Evolutionary conservation across 148 eudicot species (phyloP).

Genomic region (Amaranthus palmeri): DNA sequence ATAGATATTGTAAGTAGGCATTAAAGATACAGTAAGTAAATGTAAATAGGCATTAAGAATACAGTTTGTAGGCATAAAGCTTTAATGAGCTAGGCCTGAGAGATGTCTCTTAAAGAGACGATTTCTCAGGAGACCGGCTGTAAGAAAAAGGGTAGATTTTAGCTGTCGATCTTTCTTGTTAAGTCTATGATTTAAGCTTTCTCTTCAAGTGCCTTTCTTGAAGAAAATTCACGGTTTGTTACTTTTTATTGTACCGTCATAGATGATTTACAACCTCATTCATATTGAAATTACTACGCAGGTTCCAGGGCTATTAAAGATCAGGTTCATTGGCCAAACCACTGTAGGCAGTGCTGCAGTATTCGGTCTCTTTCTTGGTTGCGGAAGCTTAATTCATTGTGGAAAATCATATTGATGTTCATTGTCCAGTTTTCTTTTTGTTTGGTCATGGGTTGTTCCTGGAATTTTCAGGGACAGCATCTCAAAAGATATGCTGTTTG

Average conservation of each 20-base stretch:
- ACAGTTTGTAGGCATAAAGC: too few species aligned
- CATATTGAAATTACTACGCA: constrained; percentile 27
- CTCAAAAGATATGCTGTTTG: neutral
- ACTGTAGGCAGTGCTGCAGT: constrained; percentile 88
- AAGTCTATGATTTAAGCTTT: neutral
- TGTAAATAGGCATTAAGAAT: too few species aligned
- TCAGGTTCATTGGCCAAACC: constrained; percentile 83
- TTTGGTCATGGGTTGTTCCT: constrained; percentile 1
- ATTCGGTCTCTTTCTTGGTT: constrained; percentile 89
- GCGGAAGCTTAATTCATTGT: constrained; percentile 94
- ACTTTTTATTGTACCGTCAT: neutral
- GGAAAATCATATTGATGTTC: constrained; percentile 63
- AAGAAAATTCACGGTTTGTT: neutral
- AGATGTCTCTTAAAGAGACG: too few species aligned
- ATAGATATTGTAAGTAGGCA: too few species aligned
- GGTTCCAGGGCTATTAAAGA: constrained; percentile 86
- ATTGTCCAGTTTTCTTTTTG: constrained; percentile 8
- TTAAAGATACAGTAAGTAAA: too few species aligned
- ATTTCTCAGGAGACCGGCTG: too few species aligned
- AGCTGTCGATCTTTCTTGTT: neutral
- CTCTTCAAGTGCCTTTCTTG: neutral
- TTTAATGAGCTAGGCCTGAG: too few species aligned
- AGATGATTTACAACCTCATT: neutral
- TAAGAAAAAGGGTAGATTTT: too few species aligned
- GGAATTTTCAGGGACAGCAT: neutral